Base-by-base conservation (phyloP, 2,329 filamentous ascomycete species). In the Hypoxylon sp. region DNA sequence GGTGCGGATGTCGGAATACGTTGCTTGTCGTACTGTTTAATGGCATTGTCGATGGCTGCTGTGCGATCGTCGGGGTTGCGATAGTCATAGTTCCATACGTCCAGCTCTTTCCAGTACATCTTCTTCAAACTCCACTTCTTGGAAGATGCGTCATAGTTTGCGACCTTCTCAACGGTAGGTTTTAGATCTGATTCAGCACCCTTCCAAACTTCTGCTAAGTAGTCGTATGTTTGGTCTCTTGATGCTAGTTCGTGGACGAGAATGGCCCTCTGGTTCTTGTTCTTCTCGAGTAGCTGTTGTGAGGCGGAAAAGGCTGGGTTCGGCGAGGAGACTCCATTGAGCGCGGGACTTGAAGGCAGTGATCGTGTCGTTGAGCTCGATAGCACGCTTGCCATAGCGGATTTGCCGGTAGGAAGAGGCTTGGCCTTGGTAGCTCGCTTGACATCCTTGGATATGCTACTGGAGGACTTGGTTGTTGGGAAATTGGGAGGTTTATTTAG, bases 1-100 rank as follows among this genome's bases (percentile, higher is more conserved):
- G 85, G 83, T 64, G 90, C 88, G 0, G 84, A 84, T 1, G 84
- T 80, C 6, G 84, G 85, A 31, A 91, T 71, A 40, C 89, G 82
- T 77, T 87, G 83, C 76, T 85, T 87, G 77, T 91, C 89, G 70
- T 86, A 91, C 60, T 85, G 81, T 66, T 82, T 85, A 64, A 90
- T 83, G 13, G 89, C 89, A 72, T 89, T 85, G 79, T 92, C 83
- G 76, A 91, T 86, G 69, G 87, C 85, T 73, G 84, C 80, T 76
- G 93, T 83, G 31, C 89, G 85, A 67, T 89, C 84, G 33, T 86
- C 84, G 17, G 83, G 79, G 40, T 77, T 82, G 49, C 82, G 81
- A 74, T 91, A 91, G 30, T 85, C 80, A 76, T 89, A 90, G 64
- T 84, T 85, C 84, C 86, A 91, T 22, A 90, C 86, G 71, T 91